A percentile compares a stretch with the other conserved stretches of the same genome.
phyloP scores from a whole-genome alignment of 2,329 filamentous ascomycete species.

The Lasiodiplodia sp. region DNA sequence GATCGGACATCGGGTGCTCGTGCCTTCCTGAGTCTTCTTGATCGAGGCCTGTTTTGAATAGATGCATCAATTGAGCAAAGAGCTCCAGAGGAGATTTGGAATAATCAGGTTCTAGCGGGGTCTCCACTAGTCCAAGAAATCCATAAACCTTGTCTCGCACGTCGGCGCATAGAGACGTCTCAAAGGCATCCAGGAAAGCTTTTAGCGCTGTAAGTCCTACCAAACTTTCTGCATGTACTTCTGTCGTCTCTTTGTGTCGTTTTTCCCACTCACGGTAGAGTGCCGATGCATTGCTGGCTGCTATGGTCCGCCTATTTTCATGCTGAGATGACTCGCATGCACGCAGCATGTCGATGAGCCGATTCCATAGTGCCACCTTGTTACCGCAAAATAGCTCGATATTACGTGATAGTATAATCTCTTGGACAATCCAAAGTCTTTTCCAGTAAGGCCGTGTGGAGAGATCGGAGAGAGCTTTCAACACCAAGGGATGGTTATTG shows the following conservation, averaged over 20 bases:
- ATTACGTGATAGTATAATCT: constrained; percentile 20
- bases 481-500: not conserved
- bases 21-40: not conserved
- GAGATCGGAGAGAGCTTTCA: not conserved
- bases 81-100: not conserved
- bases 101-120: not conserved
- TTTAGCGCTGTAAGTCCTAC: not conserved
- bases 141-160: not conserved
- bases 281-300: not conserved
- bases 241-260: not conserved
- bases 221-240: not conserved
- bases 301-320: not conserved
- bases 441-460: not conserved
- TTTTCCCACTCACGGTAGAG: not conserved
- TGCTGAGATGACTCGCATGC: not conserved
- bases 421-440: not conserved
- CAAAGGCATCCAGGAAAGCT: not conserved
- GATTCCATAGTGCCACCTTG: not conserved
- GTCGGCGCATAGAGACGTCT: not conserved
- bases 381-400: not conserved
- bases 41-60: not conserved
- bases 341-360: not conserved
- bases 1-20: not conserved
- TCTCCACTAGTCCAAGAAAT: not conserved
- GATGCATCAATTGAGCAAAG: not conserved